phyloP scores from a whole-genome alignment of 495 filamentous ascomycete genomes.

The Trichodelitschia bisporula region DNA sequence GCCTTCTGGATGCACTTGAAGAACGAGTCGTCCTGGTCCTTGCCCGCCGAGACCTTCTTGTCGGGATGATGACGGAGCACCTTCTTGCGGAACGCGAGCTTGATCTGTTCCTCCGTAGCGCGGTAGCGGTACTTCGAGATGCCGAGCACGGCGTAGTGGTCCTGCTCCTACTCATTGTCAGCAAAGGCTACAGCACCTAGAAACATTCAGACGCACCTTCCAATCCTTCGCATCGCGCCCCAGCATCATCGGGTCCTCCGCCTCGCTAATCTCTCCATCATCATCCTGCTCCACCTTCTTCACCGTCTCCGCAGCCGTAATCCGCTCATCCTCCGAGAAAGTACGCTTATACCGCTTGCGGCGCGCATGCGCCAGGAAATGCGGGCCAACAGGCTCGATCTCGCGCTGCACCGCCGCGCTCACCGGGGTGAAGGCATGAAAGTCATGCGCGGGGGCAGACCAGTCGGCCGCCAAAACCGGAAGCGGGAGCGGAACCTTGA shows the following conservation, averaged over 20 bases:
- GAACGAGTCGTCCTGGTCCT: constrained; percentile 83
- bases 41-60: constrained; percentile 82
- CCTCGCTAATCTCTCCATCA: constrained; percentile 69
- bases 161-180: constrained; percentile 39
- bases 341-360: constrained; percentile 88
- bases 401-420: constrained; percentile 51
- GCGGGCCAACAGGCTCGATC: constrained; percentile 84
- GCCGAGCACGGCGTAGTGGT: constrained; percentile 94
- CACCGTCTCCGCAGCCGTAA: constrained; percentile 79
- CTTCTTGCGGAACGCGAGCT: constrained; percentile 96
- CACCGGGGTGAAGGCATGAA: constrained; percentile 50
- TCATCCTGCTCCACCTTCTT: constrained; percentile 92
- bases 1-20: constrained; percentile 99
- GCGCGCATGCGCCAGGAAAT: constrained; percentile 93
- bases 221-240: constrained; percentile 91
- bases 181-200: not conserved
- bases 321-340: constrained; percentile 94
- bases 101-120: constrained; percentile 94
- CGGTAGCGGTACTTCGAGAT: constrained; percentile 72
- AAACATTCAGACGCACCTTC: constrained; percentile 39
- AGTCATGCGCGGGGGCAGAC: constrained; percentile 70
- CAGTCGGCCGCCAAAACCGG: constrained; percentile 61
- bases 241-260: constrained; percentile 77
- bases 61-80: constrained; percentile 95
- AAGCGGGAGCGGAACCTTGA: constrained; percentile 67